These are phyloP conservation scores for Diaporthe vexans DNA, from an alignment of 2,329 filamentous ascomycete genomes.

Conservation along the genomic window DNA sequence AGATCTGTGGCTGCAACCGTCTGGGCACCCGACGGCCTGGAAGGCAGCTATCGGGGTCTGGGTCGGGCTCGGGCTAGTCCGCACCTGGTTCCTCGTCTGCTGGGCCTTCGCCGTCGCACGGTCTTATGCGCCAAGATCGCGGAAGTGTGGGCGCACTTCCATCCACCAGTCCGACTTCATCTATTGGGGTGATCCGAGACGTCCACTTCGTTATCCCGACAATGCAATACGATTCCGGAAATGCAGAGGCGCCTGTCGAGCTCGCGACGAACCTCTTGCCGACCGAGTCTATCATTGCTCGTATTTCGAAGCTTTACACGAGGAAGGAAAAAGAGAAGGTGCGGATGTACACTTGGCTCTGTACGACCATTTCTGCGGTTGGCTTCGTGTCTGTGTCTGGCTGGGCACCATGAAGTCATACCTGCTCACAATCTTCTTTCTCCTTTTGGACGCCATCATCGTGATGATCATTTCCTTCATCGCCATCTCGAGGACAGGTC, in stretches of 20 bases:
- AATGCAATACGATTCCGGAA: constrained; percentile 24
- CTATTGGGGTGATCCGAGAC: not conserved
- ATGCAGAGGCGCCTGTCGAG: constrained; percentile 22
- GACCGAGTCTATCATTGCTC: constrained; percentile 40
- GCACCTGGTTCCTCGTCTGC: constrained; percentile 26
- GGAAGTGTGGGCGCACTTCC: constrained; percentile 14
- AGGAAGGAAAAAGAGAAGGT: not conserved
- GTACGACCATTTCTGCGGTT: constrained; percentile 38
- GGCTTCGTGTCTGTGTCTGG: constrained; percentile 34
- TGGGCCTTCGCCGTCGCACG: constrained; percentile 29
- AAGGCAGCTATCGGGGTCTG: constrained; percentile 13
- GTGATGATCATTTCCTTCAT: constrained; percentile 32
- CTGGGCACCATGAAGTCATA: constrained; percentile 39
- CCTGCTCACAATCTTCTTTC: constrained; percentile 33
- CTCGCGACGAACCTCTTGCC: constrained; percentile 26
- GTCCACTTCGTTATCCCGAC: not conserved
- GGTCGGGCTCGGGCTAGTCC: constrained; percentile 32
- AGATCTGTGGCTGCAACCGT: not conserved
- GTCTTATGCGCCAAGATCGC: constrained; percentile 4
- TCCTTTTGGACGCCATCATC: constrained; percentile 27
- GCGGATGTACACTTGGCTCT: constrained; percentile 28
- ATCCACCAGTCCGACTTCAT: constrained; percentile 36
- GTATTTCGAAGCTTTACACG: constrained; percentile 2
- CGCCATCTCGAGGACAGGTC: not conserved
- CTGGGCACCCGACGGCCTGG: not conserved